Evolutionary conservation across 2,329 filamentous ascomycete species (phyloP).

Genomic region (Claviceps sp.): DNA sequence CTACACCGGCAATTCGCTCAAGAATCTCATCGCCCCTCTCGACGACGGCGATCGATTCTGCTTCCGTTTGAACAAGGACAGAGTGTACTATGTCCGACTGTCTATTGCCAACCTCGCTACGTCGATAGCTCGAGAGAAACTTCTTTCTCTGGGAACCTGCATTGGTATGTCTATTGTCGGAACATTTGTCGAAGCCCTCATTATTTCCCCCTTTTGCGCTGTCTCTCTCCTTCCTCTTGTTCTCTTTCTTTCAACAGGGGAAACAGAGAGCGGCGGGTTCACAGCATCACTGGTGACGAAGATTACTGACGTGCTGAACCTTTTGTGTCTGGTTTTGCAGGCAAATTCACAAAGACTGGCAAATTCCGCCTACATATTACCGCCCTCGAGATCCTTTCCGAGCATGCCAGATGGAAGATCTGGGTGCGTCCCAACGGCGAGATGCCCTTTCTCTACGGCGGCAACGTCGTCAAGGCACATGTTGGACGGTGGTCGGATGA

Average conservation of each 20-base stretch:
- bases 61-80: conserved; percentile 68
- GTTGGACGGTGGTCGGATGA: conserved; percentile 80
- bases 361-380: conserved; percentile 95
- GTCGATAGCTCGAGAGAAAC: conserved; percentile 65
- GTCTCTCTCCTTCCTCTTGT: background rate
- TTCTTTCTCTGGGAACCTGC: conserved; percentile 81
- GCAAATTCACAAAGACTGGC: conserved; percentile 92
- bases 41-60: conserved; percentile 66
- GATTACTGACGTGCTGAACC: background rate
- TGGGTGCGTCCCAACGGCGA: conserved; percentile 95
- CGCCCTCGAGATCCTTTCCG: conserved; percentile 70
- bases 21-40: conserved; percentile 66
- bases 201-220: conserved; percentile 2
- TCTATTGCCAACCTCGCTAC: conserved; percentile 86
- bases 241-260: background rate
- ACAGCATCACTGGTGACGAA: background rate
- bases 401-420: conserved; percentile 89
- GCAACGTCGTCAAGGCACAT: conserved; percentile 61
- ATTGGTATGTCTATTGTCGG: conserved; percentile 34
- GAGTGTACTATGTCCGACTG: conserved; percentile 85
- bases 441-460: conserved; percentile 94
- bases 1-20: conserved; percentile 79
- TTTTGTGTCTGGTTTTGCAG: conserved; percentile 22
- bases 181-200: too few relatives aligned
- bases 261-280: background rate